Evolutionary conservation across 2,329 filamentous ascomycete genomes (phyloP).

Genomic region (Ophiocordyceps camponoti-saundersi): DNA sequence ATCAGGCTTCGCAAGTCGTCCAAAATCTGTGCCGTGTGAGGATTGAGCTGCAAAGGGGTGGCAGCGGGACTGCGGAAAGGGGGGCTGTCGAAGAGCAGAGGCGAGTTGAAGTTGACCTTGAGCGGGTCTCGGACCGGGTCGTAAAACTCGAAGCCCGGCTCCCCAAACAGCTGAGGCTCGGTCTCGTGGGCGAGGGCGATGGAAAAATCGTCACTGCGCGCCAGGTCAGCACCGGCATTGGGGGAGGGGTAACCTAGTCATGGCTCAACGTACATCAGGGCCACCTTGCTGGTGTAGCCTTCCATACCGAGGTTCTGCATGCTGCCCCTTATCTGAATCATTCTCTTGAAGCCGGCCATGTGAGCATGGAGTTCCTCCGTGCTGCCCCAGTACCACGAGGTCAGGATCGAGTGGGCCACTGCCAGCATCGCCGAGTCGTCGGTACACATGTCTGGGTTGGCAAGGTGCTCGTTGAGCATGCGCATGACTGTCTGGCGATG

Average conservation of each 20-base stretch:
- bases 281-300: conserved; percentile 28
- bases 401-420: conserved; percentile 29
- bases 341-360: conserved; percentile 26
- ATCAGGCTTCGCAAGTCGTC: conserved; percentile 33
- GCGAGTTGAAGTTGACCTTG: conserved; percentile 27
- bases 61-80: conserved; percentile 24
- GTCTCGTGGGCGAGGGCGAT: conserved; percentile 31
- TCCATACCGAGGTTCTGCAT: conserved; percentile 26
- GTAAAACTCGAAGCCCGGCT: conserved; percentile 22
- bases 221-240: not conserved
- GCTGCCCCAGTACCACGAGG: conserved; percentile 38
- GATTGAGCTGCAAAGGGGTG: conserved; percentile 23
- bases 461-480: conserved; percentile 30
- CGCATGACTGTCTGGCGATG: conserved; percentile 25
- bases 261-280: conserved; percentile 21
- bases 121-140: conserved; percentile 21
- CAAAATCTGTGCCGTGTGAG: conserved; percentile 28
- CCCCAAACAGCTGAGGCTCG: conserved; percentile 22
- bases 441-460: conserved; percentile 15
- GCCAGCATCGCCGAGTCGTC: conserved; percentile 29
- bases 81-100: conserved; percentile 23
- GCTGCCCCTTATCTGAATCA: conserved; percentile 29
- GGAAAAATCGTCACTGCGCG: conserved; percentile 23
- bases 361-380: conserved; percentile 26
- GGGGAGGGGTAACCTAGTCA: not conserved